These are phyloP conservation scores for Metschnikowia kofuensis DNA, from an alignment of 805 yeast genomes.

Conservation along the genomic window DNA sequence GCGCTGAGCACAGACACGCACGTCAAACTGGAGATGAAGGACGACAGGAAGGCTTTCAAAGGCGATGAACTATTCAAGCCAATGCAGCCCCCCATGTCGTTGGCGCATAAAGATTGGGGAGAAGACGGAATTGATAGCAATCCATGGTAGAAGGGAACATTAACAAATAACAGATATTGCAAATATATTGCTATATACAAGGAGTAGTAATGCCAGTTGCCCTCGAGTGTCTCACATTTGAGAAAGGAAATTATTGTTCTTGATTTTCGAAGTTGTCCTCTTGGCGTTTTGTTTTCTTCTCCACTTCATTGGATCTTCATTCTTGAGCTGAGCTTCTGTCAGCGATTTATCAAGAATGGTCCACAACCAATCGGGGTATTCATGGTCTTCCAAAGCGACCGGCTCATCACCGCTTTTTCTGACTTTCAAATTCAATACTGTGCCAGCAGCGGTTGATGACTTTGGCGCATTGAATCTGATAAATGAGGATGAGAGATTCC, in stretches of 20 bases:
- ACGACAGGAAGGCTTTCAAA: constrained; percentile 22
- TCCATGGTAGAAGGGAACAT: constrained; percentile 53
- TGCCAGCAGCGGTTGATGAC: constrained; percentile 69
- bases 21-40: constrained; percentile 8
- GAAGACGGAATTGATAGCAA: constrained; percentile 54
- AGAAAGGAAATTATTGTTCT: constrained; percentile 73
- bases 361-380: constrained; percentile 97
- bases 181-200: constrained; percentile 10
- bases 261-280: constrained; percentile 66
- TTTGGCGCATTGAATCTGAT: constrained; percentile 11
- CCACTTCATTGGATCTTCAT: constrained; percentile 63
- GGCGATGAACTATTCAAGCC: constrained; percentile 50
- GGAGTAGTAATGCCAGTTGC: background rate
- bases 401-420: constrained; percentile 83
- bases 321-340: constrained; percentile 54
- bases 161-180: too few species aligned
- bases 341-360: constrained; percentile 64
- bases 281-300: constrained; percentile 64
- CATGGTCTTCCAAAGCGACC: constrained; percentile 80
- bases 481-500: constrained; percentile 11
- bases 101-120: constrained; percentile 50
- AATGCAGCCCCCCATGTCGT: constrained; percentile 46
- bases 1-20: constrained; percentile 18
- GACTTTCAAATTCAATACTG: constrained; percentile 66
- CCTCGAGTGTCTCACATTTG: constrained; percentile 14